Conservation (phyloP, 2,329 filamentous ascomycete species). For the Talaromyces sp. region DNA sequence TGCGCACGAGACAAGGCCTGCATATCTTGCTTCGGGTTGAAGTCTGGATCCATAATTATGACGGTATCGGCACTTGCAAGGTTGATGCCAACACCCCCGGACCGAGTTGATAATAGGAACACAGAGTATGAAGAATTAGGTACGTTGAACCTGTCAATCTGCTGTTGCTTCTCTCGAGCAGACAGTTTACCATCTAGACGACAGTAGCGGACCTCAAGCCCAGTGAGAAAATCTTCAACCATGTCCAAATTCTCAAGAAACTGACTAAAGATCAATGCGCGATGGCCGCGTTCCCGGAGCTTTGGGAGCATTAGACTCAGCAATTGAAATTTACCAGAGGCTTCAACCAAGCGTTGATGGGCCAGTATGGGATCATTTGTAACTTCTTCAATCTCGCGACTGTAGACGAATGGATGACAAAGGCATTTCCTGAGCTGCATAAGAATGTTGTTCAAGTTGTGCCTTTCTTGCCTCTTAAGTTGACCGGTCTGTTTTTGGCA, state of each 20-base stretch:
- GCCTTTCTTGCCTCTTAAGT: slow-evolving; percentile 70
- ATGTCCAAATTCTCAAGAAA: slow-evolving; percentile 87
- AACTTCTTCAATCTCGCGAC: slow-evolving; percentile 82
- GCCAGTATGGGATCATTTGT: slow-evolving; percentile 62
- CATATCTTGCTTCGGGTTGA: slow-evolving; percentile 97
- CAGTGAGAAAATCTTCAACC: slow-evolving; percentile 85
- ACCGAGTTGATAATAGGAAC: slow-evolving; percentile 89
- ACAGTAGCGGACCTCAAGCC: slow-evolving; percentile 71
- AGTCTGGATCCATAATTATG: slow-evolving; percentile 95
- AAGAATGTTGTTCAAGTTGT: slow-evolving; percentile 88
- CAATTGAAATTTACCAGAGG: slow-evolving; percentile 84
- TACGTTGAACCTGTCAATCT: slow-evolving; percentile 91
- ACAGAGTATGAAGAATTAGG: slow-evolving; percentile 81
- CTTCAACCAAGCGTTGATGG: slow-evolving; percentile 83
- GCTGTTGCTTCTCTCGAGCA: slow-evolving; percentile 85
- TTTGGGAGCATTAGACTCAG: slow-evolving; percentile 85
- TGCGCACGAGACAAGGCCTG: slow-evolving; percentile 94
- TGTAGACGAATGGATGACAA: slow-evolving; percentile 96
- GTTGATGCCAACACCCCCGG: slow-evolving; percentile 96
- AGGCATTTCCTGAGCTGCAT: slow-evolving; percentile 94
- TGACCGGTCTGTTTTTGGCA: slow-evolving; percentile 66
- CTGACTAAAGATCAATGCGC: slow-evolving; percentile 94
- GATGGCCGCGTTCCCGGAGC: slow-evolving; percentile 79
- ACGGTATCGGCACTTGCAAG: slow-evolving; percentile 96
- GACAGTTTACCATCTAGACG: slow-evolving; percentile 84